Evolutionary conservation across 2,329 filamentous ascomycete species (phyloP).

Genomic region (Arthrobotrys iridis): DNA sequence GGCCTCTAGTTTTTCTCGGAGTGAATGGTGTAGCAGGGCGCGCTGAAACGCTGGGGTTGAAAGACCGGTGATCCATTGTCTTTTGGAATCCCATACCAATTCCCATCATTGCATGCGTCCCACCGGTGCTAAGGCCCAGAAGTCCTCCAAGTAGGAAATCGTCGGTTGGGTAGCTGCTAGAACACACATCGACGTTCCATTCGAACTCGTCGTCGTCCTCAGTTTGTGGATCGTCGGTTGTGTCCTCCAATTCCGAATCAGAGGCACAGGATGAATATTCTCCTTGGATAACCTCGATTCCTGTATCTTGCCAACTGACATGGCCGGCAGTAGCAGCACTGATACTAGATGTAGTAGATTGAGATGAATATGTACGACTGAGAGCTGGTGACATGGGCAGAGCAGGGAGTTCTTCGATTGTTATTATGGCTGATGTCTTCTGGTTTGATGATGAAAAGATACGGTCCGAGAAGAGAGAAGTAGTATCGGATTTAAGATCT

Average conservation of each 20-base stretch:
- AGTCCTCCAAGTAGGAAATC: constrained; percentile 49
- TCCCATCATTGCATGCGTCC: constrained; percentile 24
- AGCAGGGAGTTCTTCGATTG: constrained; percentile 52
- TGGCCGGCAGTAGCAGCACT: constrained; percentile 23
- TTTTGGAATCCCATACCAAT: constrained; percentile 32
- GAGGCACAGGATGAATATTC: constrained; percentile 52
- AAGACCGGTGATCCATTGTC: constrained; percentile 35
- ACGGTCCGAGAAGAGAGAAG: constrained; percentile 37
- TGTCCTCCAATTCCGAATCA: constrained; percentile 40
- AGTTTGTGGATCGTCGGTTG: constrained; percentile 50
- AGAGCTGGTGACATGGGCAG: constrained; percentile 42
- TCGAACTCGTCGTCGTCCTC: constrained; percentile 53
- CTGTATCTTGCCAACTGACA: constrained; percentile 48
- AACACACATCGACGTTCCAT: constrained; percentile 53
- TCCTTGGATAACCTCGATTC: constrained; percentile 51
- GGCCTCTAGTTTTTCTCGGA: constrained; percentile 23
- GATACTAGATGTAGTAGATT: constrained; percentile 18
- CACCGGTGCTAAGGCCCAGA: constrained; percentile 37
- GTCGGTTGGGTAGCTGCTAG: constrained; percentile 49
- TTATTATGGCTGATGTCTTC: constrained; percentile 25
- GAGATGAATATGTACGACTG: constrained; percentile 40
- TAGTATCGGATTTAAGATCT: constrained; percentile 42
- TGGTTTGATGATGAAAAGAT: background rate
- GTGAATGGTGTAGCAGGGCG: constrained; percentile 40
- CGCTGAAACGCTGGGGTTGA: constrained; percentile 20